A percentile compares a stretch with the other conserved stretches of the same genome.
Evolutionary conservation across 2,329 filamentous ascomycete species (phyloP).

Genomic region (Phyllosticta citriasiana): DNA sequence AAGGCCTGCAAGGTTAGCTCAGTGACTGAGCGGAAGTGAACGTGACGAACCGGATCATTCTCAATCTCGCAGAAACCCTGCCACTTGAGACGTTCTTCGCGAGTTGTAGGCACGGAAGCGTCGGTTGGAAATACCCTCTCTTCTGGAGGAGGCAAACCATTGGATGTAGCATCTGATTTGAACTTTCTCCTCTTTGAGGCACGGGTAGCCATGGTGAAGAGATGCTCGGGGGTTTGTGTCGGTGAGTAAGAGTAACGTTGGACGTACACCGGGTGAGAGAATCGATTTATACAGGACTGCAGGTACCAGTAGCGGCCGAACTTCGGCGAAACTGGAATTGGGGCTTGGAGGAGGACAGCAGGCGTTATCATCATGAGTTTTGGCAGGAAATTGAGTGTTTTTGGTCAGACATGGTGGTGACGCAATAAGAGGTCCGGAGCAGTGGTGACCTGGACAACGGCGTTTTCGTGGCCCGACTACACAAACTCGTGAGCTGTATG

Average conservation of each 20-base stretch:
- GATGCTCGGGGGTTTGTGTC: not conserved
- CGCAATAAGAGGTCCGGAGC: not conserved
- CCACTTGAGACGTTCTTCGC: slow-evolving; percentile 41
- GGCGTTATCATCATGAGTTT: not conserved
- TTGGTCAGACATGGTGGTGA: not conserved
- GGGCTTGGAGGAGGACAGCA: not conserved
- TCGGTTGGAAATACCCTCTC: slow-evolving; percentile 7
- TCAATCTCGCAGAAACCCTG: slow-evolving; percentile 75
- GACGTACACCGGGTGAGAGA: not conserved
- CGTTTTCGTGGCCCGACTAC: not conserved
- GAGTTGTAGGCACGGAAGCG: slow-evolving; percentile 18
- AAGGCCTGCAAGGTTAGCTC: slow-evolving; percentile 46
- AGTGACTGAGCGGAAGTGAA: slow-evolving; percentile 17
- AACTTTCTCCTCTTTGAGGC: slow-evolving; percentile 7
- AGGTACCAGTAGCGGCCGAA: not conserved
- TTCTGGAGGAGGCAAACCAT: not conserved
- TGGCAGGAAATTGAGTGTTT: not conserved
- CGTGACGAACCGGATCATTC: slow-evolving; percentile 61
- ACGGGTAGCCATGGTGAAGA: slow-evolving; percentile 7
- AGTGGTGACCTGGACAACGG: not conserved
- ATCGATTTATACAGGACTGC: not conserved
- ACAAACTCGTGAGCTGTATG: not conserved
- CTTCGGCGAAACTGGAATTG: not conserved
- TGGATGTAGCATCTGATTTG: not conserved
- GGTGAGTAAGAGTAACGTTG: not conserved